Conservation (phyloP, 1,284 basidiomycete genomes). For the Puccinia sorghi region DNA sequence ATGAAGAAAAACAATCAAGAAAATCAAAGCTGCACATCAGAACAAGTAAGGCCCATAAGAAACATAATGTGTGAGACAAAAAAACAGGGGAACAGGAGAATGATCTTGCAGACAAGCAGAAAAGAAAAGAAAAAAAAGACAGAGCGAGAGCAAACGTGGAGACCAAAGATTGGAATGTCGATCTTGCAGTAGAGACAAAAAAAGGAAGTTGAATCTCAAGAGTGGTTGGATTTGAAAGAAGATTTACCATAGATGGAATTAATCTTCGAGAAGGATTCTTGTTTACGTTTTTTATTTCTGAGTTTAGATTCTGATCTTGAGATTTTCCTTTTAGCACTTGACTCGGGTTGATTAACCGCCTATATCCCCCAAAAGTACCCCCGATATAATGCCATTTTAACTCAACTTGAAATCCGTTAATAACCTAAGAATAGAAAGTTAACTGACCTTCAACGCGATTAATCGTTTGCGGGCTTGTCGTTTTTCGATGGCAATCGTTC, state of each 20-base stretch:
- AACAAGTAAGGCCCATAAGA: too few species aligned
- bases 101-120: background rate
- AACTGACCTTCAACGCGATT: slow-evolving; percentile 65
- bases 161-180: background rate
- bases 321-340: slow-evolving; percentile 72
- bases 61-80: too few species aligned
- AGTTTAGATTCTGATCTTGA: slow-evolving; percentile 72
- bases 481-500: slow-evolving; percentile 70
- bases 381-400: background rate
- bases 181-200: background rate
- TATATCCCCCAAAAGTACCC: slow-evolving; percentile 55
- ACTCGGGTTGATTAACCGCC: slow-evolving; percentile 72
- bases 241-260: slow-evolving; percentile 42
- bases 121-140: background rate
- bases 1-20: background rate
- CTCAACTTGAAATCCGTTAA: background rate
- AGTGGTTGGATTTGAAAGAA: slow-evolving; percentile 19
- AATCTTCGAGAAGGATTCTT: slow-evolving; percentile 46
- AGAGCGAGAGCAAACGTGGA: background rate
- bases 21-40: too few species aligned
- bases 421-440: background rate
- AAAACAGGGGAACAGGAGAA: background rate
- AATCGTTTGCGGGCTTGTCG: slow-evolving; percentile 73
- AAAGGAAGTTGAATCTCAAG: background rate
- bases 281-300: slow-evolving; percentile 77